Evolutionary conservation across 257 asterid species (phyloP).

Genomic region (Perilla frutescens): DNA sequence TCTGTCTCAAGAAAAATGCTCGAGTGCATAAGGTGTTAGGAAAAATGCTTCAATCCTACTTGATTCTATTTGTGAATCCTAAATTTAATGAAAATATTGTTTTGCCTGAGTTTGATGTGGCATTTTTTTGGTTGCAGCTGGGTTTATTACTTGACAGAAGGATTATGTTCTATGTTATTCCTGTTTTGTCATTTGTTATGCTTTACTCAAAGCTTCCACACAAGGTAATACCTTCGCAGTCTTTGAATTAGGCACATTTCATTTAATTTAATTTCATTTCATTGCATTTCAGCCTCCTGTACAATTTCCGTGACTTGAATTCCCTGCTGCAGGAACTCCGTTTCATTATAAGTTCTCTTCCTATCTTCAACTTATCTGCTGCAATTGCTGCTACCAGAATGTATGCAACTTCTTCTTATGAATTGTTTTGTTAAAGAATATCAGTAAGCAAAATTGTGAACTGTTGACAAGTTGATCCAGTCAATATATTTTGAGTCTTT

Average conservation of each 20-base stretch:
- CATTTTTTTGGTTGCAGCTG: constrained; percentile 61
- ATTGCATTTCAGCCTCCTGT: constrained; percentile 26
- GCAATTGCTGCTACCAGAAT: constrained; percentile 92
- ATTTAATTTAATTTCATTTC: constrained; percentile 32
- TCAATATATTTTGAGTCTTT: neutral
- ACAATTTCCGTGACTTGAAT: constrained; percentile 26
- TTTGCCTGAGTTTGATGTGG: constrained; percentile 36
- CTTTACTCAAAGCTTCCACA: constrained; percentile 97
- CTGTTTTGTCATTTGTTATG: constrained; percentile 74
- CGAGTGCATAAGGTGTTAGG: constrained; percentile 5
- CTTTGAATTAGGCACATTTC: constrained; percentile 21
- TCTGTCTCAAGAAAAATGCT: constrained; percentile 13
- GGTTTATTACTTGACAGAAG: constrained; percentile 88
- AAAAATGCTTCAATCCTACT: constrained; percentile 13
- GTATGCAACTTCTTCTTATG: constrained; percentile 51
- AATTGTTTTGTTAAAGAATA: constrained; percentile 16
- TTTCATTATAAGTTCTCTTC: constrained; percentile 87
- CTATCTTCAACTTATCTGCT: constrained; percentile 89
- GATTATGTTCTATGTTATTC: constrained; percentile 60
- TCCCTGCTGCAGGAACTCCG: constrained; percentile 90
- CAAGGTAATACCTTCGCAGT: constrained; percentile 62
- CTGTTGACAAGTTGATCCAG: neutral
- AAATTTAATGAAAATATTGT: constrained; percentile 18
- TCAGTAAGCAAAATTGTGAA: neutral
- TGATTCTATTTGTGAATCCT: constrained; percentile 15